Conservation (phyloP, 208 protist genomes). For the Herpetomonas samuelpessoai region DNA sequence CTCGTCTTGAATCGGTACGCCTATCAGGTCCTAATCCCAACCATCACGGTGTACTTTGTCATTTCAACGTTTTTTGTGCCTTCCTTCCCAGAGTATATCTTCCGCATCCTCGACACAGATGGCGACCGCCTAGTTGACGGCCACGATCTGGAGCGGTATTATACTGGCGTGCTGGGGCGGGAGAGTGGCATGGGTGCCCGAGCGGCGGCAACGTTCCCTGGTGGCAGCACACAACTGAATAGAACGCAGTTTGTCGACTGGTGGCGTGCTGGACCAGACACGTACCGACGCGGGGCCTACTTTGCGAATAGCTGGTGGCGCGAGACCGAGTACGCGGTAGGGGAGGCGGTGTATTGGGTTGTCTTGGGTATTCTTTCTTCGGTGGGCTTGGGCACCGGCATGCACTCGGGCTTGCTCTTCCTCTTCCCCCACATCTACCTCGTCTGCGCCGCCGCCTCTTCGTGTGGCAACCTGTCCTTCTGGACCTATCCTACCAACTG, state of each 20-base stretch:
- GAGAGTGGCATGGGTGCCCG: constrained; percentile 11
- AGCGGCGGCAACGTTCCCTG: constrained; percentile 30
- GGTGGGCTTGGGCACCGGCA: constrained; percentile 91
- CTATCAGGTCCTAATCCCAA: constrained; percentile 36
- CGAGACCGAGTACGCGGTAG: constrained; percentile 77
- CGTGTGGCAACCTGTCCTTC: constrained; percentile 86
- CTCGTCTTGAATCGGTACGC: constrained; percentile 24
- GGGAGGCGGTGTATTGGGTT: constrained; percentile 87
- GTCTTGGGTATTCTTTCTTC: constrained; percentile 90
- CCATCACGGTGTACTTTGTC: constrained; percentile 22
- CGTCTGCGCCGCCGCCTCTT: constrained; percentile 77
- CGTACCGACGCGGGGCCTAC: constrained; percentile 35
- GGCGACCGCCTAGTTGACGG: constrained; percentile 43
- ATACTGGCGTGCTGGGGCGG: constrained; percentile 30
- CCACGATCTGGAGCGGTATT: constrained; percentile 58
- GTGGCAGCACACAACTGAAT: constrained; percentile 15
- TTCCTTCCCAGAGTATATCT: constrained; percentile 28
- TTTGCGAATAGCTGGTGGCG: constrained; percentile 60
- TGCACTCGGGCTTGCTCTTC: constrained; percentile 95
- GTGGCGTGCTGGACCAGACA: constrained; percentile 50
- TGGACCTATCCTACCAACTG: constrained; percentile 83
- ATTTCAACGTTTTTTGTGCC: constrained; percentile 49
- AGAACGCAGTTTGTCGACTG: constrained; percentile 36
- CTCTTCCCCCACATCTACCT: constrained; percentile 95
- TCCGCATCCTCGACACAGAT: constrained; percentile 45